Evolutionary conservation across 208 protist genomes (phyloP), one percentile per base, ranked within the genome.

Genomic region (Naegleria lovaniensis): DNA sequence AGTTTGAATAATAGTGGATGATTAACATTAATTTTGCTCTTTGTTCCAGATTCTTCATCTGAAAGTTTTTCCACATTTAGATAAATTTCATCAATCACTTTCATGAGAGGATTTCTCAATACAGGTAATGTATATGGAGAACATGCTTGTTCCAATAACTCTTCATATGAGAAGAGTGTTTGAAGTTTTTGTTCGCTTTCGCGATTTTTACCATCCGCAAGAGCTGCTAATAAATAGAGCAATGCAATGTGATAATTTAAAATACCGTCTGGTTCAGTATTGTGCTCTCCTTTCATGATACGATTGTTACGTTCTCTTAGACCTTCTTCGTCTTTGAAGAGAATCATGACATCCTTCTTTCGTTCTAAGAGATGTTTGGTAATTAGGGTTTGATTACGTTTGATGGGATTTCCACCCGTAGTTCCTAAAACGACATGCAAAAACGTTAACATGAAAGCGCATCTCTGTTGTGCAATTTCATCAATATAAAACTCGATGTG

Each of bases 281-380:
- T 16, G 29, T 88, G 48, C 39, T 88, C 85, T 36, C 48, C 36
- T 33, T 88, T 51, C 36, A 52, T 51, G 38, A 88, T 88, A 36
- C 16, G 6, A 40, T 40, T 13, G 38, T 88, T 88, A 36, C 41
- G 5, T 59, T 88, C n/a, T 51, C 22, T 59, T 13, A 40, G 13
- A 40, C 85, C n/a, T 88, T 88, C 85, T 40, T 51, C 43, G 48
- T 88, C 85, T n/a, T 58, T 88, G n/a, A 88, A 88, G 16, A 88
- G 43, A 40, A 88, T 40, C 43, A 88, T 36, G 38, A 88, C 25
- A 25, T 88, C 43, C 13, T 88, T 88, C 29, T 59, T 38, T 40
- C n/a, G 36, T 59, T 88, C n/a, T 0, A 55, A 22, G 1, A 88
- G 29, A 36, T 59, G 16, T 39, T 88, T 88, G 5, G 29, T 40